Base-by-base conservation (phyloP, 331 rosid species). In the Quercus lobata region DNA sequence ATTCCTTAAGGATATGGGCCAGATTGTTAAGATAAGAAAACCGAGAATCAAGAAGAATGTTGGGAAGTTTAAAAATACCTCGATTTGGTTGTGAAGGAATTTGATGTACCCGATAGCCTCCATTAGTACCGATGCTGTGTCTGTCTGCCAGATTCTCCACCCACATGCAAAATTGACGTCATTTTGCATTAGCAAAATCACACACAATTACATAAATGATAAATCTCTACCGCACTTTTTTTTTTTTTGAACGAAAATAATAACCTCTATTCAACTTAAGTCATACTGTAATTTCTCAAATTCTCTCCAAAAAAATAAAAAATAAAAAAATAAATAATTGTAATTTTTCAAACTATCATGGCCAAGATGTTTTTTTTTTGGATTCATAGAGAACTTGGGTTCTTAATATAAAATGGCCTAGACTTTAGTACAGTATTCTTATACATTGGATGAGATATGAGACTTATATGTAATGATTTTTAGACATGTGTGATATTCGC, bases 51-150 rank as follows among this genome's bases (percentile, higher is more conserved):
- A 56, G 30, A 19, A 37, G 72, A 62, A 70, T 21, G 17, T 53
- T 34, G 34, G 41, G 53, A 14, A 4, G 34, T 14, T 41, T 41
- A 25, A 75, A 61, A 68, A 32, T 89, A 94, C 98, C 98, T 94
- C 98, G 72, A 94, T 96, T 86, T 94, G 98, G 88, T 72, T 87
- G 79, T 94, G 98, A 83, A 94, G 98, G 87, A 94, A 94, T 86
- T 94, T 92, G 71, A 94, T 94, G 89, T 94, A 94, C 77, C 98
- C 98, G 21, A 90, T 92, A 53, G 98, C 98, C 83, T 94, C 98
- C 97, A 92, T 92, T 16, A 94, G 90, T 75, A 94, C 98, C 54
- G 98, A 92, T n/a, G 98, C 97, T 19, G 98, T 94, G 86, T 94
- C 98, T 63, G 98, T 94, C 98, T 94, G 96, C 86, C 88, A 57